Percentiles rank a stretch among this genome's conserved stretches.
Conservation (phyloP, 768 basidiomycete genomes). For the Trametes cinnabarina region DNA sequence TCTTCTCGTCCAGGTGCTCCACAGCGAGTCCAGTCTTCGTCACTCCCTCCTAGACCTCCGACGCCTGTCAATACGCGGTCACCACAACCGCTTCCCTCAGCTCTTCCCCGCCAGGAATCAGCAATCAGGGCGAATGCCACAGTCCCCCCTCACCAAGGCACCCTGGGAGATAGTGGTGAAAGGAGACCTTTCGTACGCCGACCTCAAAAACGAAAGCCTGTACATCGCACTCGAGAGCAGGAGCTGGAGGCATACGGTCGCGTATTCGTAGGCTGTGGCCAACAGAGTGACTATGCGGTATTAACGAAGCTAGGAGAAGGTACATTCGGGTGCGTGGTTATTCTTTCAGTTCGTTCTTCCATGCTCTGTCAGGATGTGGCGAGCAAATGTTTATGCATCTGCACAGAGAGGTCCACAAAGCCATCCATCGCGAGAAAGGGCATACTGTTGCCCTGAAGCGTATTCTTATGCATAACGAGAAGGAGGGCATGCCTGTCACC, state of each 20-base stretch:
- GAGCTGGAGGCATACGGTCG: slow-evolving; percentile 69
- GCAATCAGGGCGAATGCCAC: not conserved
- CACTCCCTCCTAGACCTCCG: slow-evolving; percentile 43
- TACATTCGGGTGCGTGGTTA: slow-evolving; percentile 82
- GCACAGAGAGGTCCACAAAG: slow-evolving; percentile 91
- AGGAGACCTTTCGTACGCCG: slow-evolving; percentile 21
- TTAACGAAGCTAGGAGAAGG: slow-evolving; percentile 93
- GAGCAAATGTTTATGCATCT: slow-evolving; percentile 13
- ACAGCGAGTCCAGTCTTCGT: slow-evolving; percentile 15
- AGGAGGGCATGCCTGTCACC: slow-evolving; percentile 96
- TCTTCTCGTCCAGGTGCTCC: slow-evolving; percentile 20
- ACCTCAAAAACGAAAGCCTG: slow-evolving; percentile 38
- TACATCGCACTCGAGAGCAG: slow-evolving; percentile 56
- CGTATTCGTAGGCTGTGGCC: slow-evolving; percentile 66
- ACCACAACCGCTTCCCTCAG: slow-evolving; percentile 26
- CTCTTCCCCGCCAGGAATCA: slow-evolving; percentile 13
- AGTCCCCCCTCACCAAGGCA: not conserved
- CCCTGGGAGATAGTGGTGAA: not conserved
- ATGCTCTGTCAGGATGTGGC: not conserved
- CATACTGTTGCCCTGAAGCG: slow-evolving; percentile 84
- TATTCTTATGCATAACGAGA: slow-evolving; percentile 94
- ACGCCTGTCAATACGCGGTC: slow-evolving; percentile 48
- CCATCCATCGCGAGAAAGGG: slow-evolving; percentile 60
- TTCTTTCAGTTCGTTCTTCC: not conserved
- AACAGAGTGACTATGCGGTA: slow-evolving; percentile 72